Percentiles rank a stretch among this genome's conserved stretches.
Evolutionary conservation across 176 grass and related monocot species (phyloP).

Genomic region (Cenchrus purpureus): DNA sequence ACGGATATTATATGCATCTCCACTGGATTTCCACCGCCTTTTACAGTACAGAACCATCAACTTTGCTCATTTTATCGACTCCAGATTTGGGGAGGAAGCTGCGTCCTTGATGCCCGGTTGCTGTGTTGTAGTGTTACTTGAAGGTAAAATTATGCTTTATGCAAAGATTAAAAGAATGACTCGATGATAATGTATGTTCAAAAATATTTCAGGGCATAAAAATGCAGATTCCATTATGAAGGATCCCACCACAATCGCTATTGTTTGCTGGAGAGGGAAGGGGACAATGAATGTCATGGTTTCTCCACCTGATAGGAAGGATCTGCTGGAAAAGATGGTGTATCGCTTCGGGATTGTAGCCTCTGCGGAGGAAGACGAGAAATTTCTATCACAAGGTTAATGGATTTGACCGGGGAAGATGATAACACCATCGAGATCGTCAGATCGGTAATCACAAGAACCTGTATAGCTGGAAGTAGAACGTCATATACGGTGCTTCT

Average conservation of each 20-base stretch:
- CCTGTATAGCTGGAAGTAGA: neutral
- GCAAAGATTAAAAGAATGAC: neutral
- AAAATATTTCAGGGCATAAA: conserved; percentile 47
- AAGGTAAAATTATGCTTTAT: conserved; percentile 53
- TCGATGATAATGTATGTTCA: neutral
- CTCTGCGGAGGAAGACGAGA: conserved; percentile 20
- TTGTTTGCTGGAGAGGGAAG: conserved; percentile 98
- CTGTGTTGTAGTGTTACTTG: conserved; percentile 68
- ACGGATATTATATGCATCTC: conserved; percentile 64
- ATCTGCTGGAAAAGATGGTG: conserved; percentile 77
- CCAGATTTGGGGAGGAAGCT: conserved; percentile 59
- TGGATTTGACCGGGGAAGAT: conserved; percentile 4
- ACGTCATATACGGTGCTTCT: too few species aligned
- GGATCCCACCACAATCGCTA: conserved; percentile 69
- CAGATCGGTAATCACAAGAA: neutral
- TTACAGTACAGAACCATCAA: conserved; percentile 70
- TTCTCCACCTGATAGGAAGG: conserved; percentile 72
- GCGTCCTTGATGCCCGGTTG: conserved; percentile 66
- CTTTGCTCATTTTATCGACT: conserved; percentile 63
- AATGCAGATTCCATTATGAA: conserved; percentile 21
- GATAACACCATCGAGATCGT: neutral
- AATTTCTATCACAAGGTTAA: neutral
- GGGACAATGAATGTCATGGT: conserved; percentile 80
- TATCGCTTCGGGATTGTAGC: conserved; percentile 41
- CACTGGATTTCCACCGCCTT: conserved; percentile 70